Evolutionary conservation across 257 asterid genomes (phyloP).

Genomic region (Anisodus acutangulus): DNA sequence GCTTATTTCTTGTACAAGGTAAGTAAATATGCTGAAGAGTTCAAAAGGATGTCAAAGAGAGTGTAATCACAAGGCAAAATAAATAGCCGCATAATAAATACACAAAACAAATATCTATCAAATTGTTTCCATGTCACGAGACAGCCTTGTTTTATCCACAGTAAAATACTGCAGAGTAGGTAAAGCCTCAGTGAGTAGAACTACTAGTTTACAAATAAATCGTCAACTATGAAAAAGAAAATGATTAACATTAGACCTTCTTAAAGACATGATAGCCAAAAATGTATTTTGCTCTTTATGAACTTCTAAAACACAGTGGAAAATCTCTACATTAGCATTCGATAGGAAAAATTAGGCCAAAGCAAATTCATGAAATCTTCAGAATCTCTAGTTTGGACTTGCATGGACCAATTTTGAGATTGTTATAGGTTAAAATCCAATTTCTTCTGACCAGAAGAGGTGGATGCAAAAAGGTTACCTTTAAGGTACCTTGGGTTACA

Average conservation of each 20-base stretch:
- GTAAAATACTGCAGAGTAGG: background rate
- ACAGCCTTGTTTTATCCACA: background rate
- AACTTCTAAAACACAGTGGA: background rate
- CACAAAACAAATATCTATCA: conserved; percentile 20
- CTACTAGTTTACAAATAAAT: background rate
- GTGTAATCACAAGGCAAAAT: background rate
- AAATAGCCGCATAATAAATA: background rate
- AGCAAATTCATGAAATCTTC: background rate
- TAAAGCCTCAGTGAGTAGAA: background rate
- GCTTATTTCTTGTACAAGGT: conserved; percentile 4
- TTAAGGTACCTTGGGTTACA: background rate
- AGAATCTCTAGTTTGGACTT: background rate
- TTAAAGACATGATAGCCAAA: background rate
- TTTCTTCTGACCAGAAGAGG: background rate
- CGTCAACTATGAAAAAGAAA: background rate
- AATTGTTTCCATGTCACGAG: background rate
- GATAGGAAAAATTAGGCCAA: background rate
- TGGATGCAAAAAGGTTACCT: background rate
- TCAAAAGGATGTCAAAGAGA: background rate
- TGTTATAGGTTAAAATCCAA: background rate
- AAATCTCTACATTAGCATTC: conserved; percentile 5
- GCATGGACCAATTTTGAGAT: background rate
- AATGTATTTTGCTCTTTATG: background rate
- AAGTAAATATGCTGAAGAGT: background rate
- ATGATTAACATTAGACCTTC: background rate